Base-by-base conservation (phyloP, 148 eudicot species). In the Drosera capensis region DNA sequence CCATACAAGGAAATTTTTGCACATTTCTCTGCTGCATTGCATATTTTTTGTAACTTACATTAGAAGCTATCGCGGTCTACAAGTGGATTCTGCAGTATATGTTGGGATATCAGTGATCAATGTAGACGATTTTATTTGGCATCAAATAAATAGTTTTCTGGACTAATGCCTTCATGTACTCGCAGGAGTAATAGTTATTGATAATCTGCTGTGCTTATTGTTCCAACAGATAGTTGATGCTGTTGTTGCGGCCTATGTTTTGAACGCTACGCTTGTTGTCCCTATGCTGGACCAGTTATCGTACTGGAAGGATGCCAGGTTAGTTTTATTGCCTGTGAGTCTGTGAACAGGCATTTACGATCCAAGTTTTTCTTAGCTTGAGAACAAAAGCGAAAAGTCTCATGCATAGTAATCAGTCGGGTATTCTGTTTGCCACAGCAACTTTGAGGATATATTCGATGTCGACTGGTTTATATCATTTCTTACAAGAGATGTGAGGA, bases 251-350 rank as follows among this genome's bases (percentile, higher is more conserved):
- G 97, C 97, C 20, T 75, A 84, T 38, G 73, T 90, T 58, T 79
- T 90, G 29, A 90, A 90, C 64, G 97, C 97, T 45, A 90, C 97
- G 46, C 61, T 90, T 49, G 82, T 90, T 48, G 76, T 90, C 48
- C 97, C 97, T 8, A 71, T 74, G 40, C 62, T 90, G 76, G 97
- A 90, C 63, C 97, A 90, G 59, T 53, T 78, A 57, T 90, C 97
- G 34, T 90, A 49, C 49, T 90, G 97, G 97, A 90, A 84, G 78
- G 97, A 90, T 54, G 82, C 73, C 14, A 90, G 97, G 97, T 84
- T n/a, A n/a, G n/a, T n/a, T n/a, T n/a, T n/a, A n/a, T n/a, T n/a
- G n/a, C n/a, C 38, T 38, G 67, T 70, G 53, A 46, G 25, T 46
- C 19, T 45, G 26, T 28, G 5, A 42, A 7, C 15, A 23, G 21